Percentiles rank a stretch among this genome's conserved stretches.
These are phyloP conservation scores for Paraleonurus japonicus DNA, from an alignment of 257 asterid species.

Conservation along the genomic window DNA sequence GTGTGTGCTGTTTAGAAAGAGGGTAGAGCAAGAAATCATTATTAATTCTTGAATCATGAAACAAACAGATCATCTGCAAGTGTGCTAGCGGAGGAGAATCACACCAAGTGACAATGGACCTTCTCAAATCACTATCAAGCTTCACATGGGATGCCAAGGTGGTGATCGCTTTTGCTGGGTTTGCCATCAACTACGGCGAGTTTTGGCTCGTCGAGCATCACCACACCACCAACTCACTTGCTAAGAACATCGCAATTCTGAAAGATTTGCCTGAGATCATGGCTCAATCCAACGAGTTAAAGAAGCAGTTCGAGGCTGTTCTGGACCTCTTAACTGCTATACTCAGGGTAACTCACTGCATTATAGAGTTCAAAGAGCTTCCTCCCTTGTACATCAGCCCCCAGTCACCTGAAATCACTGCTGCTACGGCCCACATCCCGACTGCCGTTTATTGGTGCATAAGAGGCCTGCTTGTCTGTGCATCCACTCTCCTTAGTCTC, in stretches of 20 bases:
- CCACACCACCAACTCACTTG: slow-evolving; percentile 39
- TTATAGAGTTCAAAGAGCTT: slow-evolving; percentile 53
- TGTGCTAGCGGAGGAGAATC: slow-evolving; percentile 48
- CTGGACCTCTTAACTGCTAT: slow-evolving; percentile 33
- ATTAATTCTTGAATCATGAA: not conserved
- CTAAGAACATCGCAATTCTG: slow-evolving; percentile 51
- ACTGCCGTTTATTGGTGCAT: slow-evolving; percentile 71
- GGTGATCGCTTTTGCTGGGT: slow-evolving; percentile 52
- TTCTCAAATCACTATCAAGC: slow-evolving; percentile 44
- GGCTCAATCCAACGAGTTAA: slow-evolving; percentile 29
- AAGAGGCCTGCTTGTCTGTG: slow-evolving; percentile 64
- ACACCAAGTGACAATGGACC: slow-evolving; percentile 49
- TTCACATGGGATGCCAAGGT: slow-evolving; percentile 68
- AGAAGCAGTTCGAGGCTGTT: slow-evolving; percentile 45
- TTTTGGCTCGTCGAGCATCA: slow-evolving; percentile 64
- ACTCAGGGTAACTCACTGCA: slow-evolving; percentile 39
- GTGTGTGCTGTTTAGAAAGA: not conserved
- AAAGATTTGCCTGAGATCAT: slow-evolving; percentile 45
- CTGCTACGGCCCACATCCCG: slow-evolving; percentile 49
- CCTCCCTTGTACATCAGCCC: slow-evolving; percentile 40
- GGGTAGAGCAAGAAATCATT: not conserved
- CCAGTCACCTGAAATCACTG: slow-evolving; percentile 34
- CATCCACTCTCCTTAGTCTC: slow-evolving; percentile 60
- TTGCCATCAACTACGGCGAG: slow-evolving; percentile 63
- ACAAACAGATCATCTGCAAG: slow-evolving; percentile 50